Conservation (phyloP, 306 rosid genomes). For the Cicer judaicum region DNA sequence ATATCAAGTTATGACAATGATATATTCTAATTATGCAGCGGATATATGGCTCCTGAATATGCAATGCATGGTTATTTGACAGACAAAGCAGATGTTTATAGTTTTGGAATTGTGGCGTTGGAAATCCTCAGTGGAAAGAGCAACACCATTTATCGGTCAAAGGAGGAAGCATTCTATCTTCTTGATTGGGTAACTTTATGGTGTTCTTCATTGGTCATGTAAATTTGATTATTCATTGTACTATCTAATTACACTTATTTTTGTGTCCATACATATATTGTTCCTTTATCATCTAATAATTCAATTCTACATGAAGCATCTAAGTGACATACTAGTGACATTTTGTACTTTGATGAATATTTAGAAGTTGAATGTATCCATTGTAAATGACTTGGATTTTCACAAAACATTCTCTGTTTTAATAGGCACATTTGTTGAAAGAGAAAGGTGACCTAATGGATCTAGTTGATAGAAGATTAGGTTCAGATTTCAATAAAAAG, state of each 20-base stretch:
- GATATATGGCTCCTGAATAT: constrained; percentile 78
- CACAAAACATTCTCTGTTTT: neutral
- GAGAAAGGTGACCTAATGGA: constrained; percentile 42
- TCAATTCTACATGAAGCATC: no score
- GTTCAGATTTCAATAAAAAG: constrained; percentile 38
- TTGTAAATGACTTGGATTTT: neutral
- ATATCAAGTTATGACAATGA: constrained; percentile 2
- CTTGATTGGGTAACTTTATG: constrained; percentile 50
- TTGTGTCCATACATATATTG: neutral
- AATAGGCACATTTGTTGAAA: constrained; percentile 45
- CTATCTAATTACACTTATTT: neutral
- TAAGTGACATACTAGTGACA: neutral
- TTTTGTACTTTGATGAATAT: neutral
- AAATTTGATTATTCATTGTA: neutral
- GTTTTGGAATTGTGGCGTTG: constrained; percentile 64
- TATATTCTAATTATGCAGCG: constrained; percentile 11
- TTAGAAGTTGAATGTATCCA: neutral
- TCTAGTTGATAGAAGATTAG: constrained; percentile 45
- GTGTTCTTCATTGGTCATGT: neutral
- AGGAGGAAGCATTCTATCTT: constrained; percentile 47
- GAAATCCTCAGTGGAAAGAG: constrained; percentile 60
- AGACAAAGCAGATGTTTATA: constrained; percentile 69
- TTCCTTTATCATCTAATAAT: neutral
- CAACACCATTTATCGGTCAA: constrained; percentile 49
- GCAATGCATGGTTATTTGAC: constrained; percentile 70